Percentiles rank a stretch among this genome's conserved stretches.
Conservation (phyloP, 345 rosid genomes). For the Citrus trifoliata region DNA sequence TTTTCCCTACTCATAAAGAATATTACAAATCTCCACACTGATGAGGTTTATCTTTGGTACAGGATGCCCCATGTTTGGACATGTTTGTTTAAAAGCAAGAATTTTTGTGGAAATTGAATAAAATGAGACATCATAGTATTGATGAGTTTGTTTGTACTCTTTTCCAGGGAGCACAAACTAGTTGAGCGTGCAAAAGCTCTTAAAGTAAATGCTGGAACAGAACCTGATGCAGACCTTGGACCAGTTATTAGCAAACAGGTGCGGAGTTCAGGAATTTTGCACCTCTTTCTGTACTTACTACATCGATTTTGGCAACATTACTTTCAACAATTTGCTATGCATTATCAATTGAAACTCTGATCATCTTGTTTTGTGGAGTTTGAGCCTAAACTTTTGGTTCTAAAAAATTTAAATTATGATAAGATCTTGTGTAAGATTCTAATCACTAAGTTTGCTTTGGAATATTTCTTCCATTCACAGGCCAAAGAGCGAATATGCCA, state of each 20-base stretch:
- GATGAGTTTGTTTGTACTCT: neutral
- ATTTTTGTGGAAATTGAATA: neutral
- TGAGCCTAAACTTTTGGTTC: neutral
- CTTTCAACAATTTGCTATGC: neutral
- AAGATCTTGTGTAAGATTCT: neutral
- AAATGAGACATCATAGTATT: neutral
- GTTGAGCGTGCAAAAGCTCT: slow-evolving; percentile 73
- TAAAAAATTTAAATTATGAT: neutral
- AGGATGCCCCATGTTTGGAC: neutral
- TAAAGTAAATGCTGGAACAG: slow-evolving; percentile 85
- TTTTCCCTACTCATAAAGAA: neutral
- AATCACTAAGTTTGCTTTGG: neutral
- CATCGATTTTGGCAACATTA: neutral
- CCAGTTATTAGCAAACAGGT: slow-evolving; percentile 94
- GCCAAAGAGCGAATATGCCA: slow-evolving; percentile 85
- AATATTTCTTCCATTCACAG: slow-evolving; percentile 39
- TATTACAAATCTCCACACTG: neutral
- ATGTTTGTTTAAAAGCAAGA: neutral
- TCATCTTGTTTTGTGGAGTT: neutral
- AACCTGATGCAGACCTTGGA: slow-evolving; percentile 88
- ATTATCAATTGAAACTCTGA: neutral
- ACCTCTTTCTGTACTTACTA: neutral
- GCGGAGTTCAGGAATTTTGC: neutral
- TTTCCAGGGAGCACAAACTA: slow-evolving; percentile 68
- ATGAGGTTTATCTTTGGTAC: neutral